Base-by-base conservation (phyloP, 495 filamentous ascomycete genomes). In the Aspergillus carlsbadensis region DNA sequence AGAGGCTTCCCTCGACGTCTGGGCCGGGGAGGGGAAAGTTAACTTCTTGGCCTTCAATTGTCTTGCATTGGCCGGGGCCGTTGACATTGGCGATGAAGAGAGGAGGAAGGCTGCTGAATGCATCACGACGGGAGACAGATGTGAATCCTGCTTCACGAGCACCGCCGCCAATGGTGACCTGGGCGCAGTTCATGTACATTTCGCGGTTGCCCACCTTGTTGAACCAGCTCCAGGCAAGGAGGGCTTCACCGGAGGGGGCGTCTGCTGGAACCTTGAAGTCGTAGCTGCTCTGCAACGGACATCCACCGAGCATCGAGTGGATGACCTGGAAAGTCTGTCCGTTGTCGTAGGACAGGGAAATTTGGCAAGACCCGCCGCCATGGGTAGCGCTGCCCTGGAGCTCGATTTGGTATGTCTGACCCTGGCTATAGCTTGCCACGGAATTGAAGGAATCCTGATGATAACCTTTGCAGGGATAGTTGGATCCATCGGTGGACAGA, bases 131-230 rank as follows among this genome's bases (percentile, higher is more conserved):
- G 14, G 51, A 51, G 24, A 60, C 14, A 14, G 53, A 26, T 29
- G 49, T 58, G 34, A 49, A 39, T 11, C 40, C 37, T 26, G 60
- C 52, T 15, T 61, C 43, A 22, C 73, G 71, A 24, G 65, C 53
- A 22, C 65, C 58, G 46, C 81, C 83, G 0, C 73, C 70, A 59
- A 96, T 81, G 5, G 78, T 83, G 43, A 93, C 79, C 17, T 88
- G 82, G 4, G 87, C 88, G 58, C 92, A 97, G 80, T 92, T 91
- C 92, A 95, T 96, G 78, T 96, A 96, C 83, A 95, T 91, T 69
- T 97, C 92, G 18, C 90, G 83, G 74, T 92, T 91, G 45, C 91
- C 91, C 50, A 92, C 67, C 59, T 86, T 86, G 82, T 97, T 97
- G 76, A 93, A 87, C 92, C 92, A 97, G 4, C 88, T 87, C 84